Base-by-base conservation (phyloP, 805 yeast genomes). In the Metschnikowia vanudenii region DNA sequence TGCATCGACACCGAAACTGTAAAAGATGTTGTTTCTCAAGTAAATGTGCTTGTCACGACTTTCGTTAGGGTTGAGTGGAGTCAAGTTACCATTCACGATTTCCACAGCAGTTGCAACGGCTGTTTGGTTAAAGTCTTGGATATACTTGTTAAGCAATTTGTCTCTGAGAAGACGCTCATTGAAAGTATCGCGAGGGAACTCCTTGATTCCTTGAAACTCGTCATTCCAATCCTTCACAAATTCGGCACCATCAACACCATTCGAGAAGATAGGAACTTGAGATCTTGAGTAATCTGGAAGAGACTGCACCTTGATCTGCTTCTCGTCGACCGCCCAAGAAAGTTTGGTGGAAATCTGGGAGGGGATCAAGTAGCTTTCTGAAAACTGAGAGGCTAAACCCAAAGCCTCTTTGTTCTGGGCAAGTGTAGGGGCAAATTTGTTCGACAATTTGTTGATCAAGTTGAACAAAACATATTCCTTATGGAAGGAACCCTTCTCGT, bases 21-120 rank as follows among this genome's bases (percentile, higher is more conserved):
- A 92, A 67, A 92, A 91, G 37, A 94, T 85, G 45, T 92, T 92
- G 60, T 88, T 85, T 57, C 85, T 78, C 50, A 91, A 74, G 68
- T 65, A 92, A 41, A 91, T 84, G 52, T 80, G 87, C 46, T 81
- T 75, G 19, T 74, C 75, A 13, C 71, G 66, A 4, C 76, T 75
- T 43, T 88, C 94, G 44, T 74, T 77, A n/a, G 96, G 90, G 63
- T 91, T 88, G 77, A 91, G 74, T 14, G 98, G 83, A 9, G 77
- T 57, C 41, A 89, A 61, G 55, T 87, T 87, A 37, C 92, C 96
- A 52, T 80, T 77, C 41, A 85, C 75, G 35, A 92, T 81, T 26
- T 83, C 77, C 55, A 85, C 71, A 12, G 97, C 96, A 40, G 96
- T 94, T 56, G 80, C 79, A 17, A 84, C 78, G 16, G 97, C 91